These are phyloP conservation scores for Ogataea wickerhamii DNA, from an alignment of 805 yeast genomes.

Conservation along the genomic window DNA sequence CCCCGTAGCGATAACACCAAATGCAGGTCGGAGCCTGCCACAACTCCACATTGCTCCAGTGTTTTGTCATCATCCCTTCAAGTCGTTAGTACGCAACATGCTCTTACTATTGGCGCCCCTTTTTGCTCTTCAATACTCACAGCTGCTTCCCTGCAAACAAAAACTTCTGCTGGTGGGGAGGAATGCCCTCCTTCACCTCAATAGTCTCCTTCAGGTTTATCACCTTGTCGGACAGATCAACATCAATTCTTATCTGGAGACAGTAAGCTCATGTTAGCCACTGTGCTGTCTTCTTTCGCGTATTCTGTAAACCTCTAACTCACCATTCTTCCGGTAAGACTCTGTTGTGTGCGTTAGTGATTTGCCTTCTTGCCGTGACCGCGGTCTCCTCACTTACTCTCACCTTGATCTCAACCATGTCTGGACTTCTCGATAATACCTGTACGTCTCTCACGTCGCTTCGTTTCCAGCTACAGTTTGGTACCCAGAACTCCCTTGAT, in stretches of 20 bases:
- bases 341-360: conserved; percentile 31
- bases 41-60: conserved; percentile 67
- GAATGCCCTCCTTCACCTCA: conserved; percentile 96
- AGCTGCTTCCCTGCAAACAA: conserved; percentile 89
- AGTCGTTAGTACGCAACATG: too few species aligned
- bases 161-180: conserved; percentile 92
- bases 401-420: conserved; percentile 29
- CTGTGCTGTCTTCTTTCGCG: background rate
- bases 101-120: conserved; percentile 5
- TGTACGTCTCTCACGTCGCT: too few species aligned
- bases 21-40: conserved; percentile 84
- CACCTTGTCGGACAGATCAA: conserved; percentile 64
- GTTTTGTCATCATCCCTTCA: conserved; percentile 69
- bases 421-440: too few species aligned
- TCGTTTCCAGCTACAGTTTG: too few species aligned
- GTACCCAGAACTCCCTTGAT: too few species aligned
- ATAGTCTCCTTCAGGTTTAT: conserved; percentile 77
- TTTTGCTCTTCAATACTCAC: too few species aligned
- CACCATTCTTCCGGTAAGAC: conserved; percentile 76
- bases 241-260: conserved; percentile 62
- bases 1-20: conserved; percentile 92
- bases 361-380: background rate
- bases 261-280: too few species aligned
- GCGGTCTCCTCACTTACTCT: conserved; percentile 24
- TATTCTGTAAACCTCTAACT: too few species aligned